phyloP scores from a whole-genome alignment of 768 basidiomycete genomes.

The Agaricus subrufescens region DNA sequence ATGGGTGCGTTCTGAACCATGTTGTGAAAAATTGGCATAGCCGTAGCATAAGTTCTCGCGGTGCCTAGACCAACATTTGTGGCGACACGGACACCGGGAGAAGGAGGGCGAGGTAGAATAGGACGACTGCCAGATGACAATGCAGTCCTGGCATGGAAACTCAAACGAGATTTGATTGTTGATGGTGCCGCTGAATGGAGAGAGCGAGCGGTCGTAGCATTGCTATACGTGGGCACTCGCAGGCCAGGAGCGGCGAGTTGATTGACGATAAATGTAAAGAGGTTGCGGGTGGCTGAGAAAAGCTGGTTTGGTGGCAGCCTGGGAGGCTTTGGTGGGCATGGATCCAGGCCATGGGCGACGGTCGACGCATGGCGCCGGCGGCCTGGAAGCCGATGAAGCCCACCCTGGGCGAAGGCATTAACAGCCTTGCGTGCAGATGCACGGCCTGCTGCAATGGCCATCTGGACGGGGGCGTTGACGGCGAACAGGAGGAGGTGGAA shows the following conservation, averaged over 20 bases:
- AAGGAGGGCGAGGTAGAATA: constrained; percentile 54
- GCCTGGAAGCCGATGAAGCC: constrained; percentile 21
- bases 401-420: constrained; percentile 23
- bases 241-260: constrained; percentile 55
- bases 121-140: constrained; percentile 25
- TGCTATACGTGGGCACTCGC: constrained; percentile 25
- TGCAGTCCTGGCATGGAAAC: constrained; percentile 48
- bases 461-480: constrained; percentile 15
- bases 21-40: constrained; percentile 74
- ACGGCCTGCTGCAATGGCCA: constrained; percentile 40
- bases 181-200: constrained; percentile 21
- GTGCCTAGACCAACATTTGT: constrained; percentile 72
- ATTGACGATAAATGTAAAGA: constrained; percentile 51
- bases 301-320: constrained; percentile 15
- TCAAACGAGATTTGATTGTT: constrained; percentile 52
- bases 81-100: constrained; percentile 38
- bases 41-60: constrained; percentile 70
- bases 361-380: constrained; percentile 31
- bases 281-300: constrained; percentile 19
- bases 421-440: constrained; percentile 34
- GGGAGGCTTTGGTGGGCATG: constrained; percentile 36
- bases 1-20: constrained; percentile 77
- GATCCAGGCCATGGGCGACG: constrained; percentile 14
- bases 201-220: constrained; percentile 25
- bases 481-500: not conserved